Evolutionary conservation across 225 moss, liverwort and hornwort species (phyloP).

Genomic region (Takakia lepidozioides): DNA sequence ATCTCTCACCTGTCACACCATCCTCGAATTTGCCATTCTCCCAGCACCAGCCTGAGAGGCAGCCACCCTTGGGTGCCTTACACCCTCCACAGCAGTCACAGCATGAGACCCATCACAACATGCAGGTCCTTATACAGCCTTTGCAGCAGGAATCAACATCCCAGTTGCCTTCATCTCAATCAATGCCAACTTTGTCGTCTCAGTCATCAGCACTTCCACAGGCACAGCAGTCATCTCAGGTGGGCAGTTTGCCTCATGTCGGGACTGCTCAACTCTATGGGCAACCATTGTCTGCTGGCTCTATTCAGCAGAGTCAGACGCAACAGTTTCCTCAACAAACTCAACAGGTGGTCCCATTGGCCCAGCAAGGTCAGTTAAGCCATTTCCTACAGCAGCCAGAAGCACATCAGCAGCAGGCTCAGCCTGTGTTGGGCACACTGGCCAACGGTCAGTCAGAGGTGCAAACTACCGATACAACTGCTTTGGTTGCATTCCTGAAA

Average conservation of each 20-base stretch:
- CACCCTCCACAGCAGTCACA: constrained; percentile 19
- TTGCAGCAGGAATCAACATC: constrained; percentile 33
- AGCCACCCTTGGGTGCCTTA: constrained; percentile 27
- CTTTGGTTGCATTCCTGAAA: constrained; percentile 57
- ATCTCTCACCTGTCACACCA: constrained; percentile 36
- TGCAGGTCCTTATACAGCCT: constrained; percentile 8
- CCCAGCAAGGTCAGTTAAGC: constrained; percentile 44
- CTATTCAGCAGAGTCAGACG: constrained; percentile 11
- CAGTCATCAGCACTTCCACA: constrained; percentile 39
- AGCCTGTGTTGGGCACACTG: constrained; percentile 7
- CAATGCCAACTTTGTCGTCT: constrained; percentile 16
- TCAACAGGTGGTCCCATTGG: constrained; percentile 17
- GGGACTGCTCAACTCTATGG: constrained; percentile 26
- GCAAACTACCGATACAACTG: constrained; percentile 26
- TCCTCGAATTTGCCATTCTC: constrained; percentile 30
- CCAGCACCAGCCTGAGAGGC: constrained; percentile 42
- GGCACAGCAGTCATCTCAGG: constrained; percentile 32
- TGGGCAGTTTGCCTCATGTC: constrained; percentile 22
- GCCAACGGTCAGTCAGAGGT: constrained; percentile 26
- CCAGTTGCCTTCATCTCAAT: constrained; percentile 31
- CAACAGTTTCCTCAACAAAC: constrained; percentile 32
- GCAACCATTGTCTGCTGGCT: constrained; percentile 13
- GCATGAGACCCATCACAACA: constrained; percentile 15
- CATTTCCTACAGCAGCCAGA: too few species aligned
- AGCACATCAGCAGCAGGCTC: constrained; percentile 29